Conservation (phyloP, 2,329 filamentous ascomycete species). For the Hansfordia pulvinata region DNA sequence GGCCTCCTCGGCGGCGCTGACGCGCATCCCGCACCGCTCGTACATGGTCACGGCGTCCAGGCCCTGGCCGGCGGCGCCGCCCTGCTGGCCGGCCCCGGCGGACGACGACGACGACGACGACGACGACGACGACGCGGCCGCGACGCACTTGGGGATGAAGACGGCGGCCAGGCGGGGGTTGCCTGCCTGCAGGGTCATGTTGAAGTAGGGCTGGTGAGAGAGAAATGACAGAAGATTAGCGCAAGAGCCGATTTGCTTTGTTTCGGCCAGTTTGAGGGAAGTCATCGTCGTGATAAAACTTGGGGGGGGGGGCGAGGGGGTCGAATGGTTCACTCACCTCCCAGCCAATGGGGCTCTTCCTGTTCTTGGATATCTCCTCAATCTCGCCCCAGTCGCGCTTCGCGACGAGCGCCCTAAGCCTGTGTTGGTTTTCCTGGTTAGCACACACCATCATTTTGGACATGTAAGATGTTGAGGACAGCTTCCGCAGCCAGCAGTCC, state of each 20-base stretch:
- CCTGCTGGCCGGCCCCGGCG: too few relatives aligned
- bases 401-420: constrained; percentile 75
- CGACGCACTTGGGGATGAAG: constrained; percentile 83
- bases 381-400: constrained; percentile 87
- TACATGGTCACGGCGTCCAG: constrained; percentile 88
- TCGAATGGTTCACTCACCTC: constrained; percentile 45
- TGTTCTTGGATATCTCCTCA: constrained; percentile 65
- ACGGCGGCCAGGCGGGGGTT: constrained; percentile 73
- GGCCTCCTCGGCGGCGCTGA: constrained; percentile 86
- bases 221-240: background rate
- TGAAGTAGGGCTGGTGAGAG: constrained; percentile 67
- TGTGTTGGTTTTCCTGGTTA: too few relatives aligned
- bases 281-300: too few relatives aligned
- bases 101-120: too few relatives aligned
- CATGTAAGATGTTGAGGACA: too few relatives aligned
- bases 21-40: constrained; percentile 83
- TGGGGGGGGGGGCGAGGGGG: background rate
- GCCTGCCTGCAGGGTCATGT: constrained; percentile 74
- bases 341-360: constrained; percentile 92
- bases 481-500: too few relatives aligned
- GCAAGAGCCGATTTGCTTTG: background rate
- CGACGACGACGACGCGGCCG: too few relatives aligned
- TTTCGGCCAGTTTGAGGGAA: too few relatives aligned
- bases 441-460: too few relatives aligned
- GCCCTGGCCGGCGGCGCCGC: constrained; percentile 51